These are phyloP conservation scores for Heracleum sosnowskyi DNA, from an alignment of 129 eudicot species.

Conservation along the genomic window DNA sequence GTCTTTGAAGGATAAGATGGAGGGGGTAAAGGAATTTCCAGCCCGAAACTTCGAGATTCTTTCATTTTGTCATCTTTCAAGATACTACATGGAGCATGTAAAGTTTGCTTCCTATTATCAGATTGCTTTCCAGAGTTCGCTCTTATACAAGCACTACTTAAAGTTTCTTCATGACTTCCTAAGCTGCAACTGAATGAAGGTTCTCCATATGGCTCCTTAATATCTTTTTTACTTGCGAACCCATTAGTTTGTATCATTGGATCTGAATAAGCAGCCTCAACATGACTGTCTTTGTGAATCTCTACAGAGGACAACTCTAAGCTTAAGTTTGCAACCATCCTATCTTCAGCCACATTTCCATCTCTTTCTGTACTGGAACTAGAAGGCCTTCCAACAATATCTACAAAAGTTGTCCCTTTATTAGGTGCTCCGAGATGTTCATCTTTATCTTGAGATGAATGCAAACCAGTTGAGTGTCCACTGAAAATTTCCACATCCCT, in stretches of 20 bases:
- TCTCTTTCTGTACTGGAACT: conserved; percentile 45
- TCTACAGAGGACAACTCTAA: conserved; percentile 49
- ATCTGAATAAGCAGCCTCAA: conserved; percentile 24
- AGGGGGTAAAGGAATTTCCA: conserved; percentile 20
- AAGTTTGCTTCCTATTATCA: conserved; percentile 10
- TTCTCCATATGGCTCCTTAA: conserved; percentile 37
- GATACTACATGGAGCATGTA: conserved; percentile 10
- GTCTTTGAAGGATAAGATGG: conserved; percentile 24
- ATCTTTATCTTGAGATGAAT: conserved; percentile 26
- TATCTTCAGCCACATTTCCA: conserved; percentile 32
- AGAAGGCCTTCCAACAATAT: conserved; percentile 60
- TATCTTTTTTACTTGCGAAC: conserved; percentile 16
- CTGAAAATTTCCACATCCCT: conserved; percentile 27
- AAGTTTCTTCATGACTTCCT: conserved; percentile 23
- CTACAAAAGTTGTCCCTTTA: conserved; percentile 62
- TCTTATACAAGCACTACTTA: conserved; percentile 20
- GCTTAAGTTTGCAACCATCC: conserved; percentile 27
- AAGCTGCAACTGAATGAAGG: conserved; percentile 21
- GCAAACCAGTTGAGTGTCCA: conserved; percentile 20
- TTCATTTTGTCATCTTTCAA: conserved; percentile 27
- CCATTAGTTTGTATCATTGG: conserved; percentile 21
- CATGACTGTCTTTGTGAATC: conserved; percentile 28
- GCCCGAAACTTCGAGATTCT: conserved; percentile 19
- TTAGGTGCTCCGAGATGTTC: conserved; percentile 32
- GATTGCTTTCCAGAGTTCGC: conserved; percentile 15